Evolutionary conservation across 495 filamentous ascomycete species (phyloP), one percentile per base, ranked within the genome.

Genomic region (Tuber calosporum): DNA sequence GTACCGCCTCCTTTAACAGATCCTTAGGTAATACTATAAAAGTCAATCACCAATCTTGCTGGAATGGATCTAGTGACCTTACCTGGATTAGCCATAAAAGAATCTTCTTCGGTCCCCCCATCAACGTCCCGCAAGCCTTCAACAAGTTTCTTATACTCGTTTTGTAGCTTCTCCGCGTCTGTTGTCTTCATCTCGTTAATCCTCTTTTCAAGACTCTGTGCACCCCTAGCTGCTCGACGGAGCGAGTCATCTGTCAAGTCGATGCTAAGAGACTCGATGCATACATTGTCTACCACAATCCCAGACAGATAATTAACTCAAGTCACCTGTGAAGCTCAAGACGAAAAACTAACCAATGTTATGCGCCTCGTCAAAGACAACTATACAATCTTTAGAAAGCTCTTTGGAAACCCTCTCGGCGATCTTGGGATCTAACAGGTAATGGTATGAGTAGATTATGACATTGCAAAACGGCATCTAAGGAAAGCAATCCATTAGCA

Each of bases 401-500:
- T 99, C 94, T 82, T 91, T 93, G 1, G 96, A 98, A 4, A 99
- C 95, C 69, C 95, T 87, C 82, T 99, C 95, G 36, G 95, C 94
- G 78, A 99, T 99, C 84, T 99, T 98, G 13, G 95, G 95, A 80
- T 99, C 95, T 2, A 99, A 86, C 6, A 99, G 89, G 80, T 99
- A 99, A 83, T 99, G 95, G 81, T 98, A 99, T 13, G 95, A 98
- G 82, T 98, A 99, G 72, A 99, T 98, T 79, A 99, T 97, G 80
- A 99, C 92, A 83, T 99, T 97, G 86, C 94, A 98, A 81, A 91
- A 97, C 69, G 93, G 89, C 94, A 99, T 98, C 91, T 94, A 72
- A 48, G 72, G 43, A 72, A 48, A 71, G 43, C 36, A 58, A 13
- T 17, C 13, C 34, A 13, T 62, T 62, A 62, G 26, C 53, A 62